Evolutionary conservation across 1,139 yeast species (phyloP), one percentile per base, ranked within the genome.

Genomic region (Pneumocystis oryctolagi): DNA sequence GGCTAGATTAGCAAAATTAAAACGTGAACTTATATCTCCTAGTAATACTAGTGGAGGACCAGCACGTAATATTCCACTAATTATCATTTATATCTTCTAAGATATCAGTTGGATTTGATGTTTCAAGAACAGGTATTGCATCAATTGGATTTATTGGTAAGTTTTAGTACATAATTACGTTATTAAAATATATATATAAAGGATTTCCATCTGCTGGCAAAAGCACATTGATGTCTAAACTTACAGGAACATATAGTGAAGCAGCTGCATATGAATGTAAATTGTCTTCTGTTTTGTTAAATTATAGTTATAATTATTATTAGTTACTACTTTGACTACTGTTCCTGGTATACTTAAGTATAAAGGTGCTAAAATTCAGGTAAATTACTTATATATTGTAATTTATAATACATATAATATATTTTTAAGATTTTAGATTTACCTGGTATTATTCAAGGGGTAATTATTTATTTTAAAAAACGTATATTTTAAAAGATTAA

Each of bases 371-470:
- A 90, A 89, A 77, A 85, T 92, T 68, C 99, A 92, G 77, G 63
- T 61, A 47, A 32, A 58, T 8, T 14, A 28, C n/a, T 28, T n/a
- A 5, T 35, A 16, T 18, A 25, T 34, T 18, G 6, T 14, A 16
- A n/a, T n/a, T n/a, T n/a, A n/a, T n/a, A 14, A 59, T 39, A 28
- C n/a, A n/a, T 18, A 9, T 31, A 31, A 39, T 20, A 30, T 58
- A 25, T 28, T 16, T 20, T 16, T 25, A 14, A 55, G 63, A 89
- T 94, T 95, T 79, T 92, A 72, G 99, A 92, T 82, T 80, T 92
- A 70, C 99, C 99, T 2, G 99, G 99, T 74, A 92, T 92, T 71
- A 92, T 92, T 70, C 97, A 94, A 75, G 98, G 98, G 75, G 99
- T 98, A 64, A 90, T 90, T 70, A 97, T 92, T 72, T 98, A 98